Percentiles rank a stretch among this genome's conserved stretches.
These are phyloP conservation scores for Discostella stelligera DNA, from an alignment of 352 stramenopile species.

Conservation along the genomic window DNA sequence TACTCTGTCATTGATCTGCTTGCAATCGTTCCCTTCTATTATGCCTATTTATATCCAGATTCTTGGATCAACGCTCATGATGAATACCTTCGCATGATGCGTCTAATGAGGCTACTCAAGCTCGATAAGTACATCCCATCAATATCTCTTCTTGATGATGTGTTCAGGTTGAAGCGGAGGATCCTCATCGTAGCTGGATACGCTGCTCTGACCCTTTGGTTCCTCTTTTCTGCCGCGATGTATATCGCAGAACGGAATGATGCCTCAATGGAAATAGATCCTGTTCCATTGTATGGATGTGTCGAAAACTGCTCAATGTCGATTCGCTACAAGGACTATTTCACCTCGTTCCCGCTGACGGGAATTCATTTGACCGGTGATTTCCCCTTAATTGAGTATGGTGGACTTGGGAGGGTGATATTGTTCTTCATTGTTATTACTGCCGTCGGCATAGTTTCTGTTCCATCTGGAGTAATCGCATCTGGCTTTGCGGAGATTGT, in stretches of 20 bases:
- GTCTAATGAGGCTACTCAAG: constrained; percentile 81
- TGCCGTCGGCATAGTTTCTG: constrained; percentile 75
- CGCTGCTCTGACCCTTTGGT: constrained; percentile 75
- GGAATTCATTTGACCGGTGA: constrained; percentile 66
- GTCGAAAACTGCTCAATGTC: constrained; percentile 64
- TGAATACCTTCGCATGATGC: constrained; percentile 80
- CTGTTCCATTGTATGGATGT: constrained; percentile 69
- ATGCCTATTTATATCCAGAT: constrained; percentile 55
- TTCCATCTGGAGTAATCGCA: constrained; percentile 74
- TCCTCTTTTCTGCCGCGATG: constrained; percentile 78
- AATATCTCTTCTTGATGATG: constrained; percentile 83
- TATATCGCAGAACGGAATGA: constrained; percentile 81
- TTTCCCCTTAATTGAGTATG: constrained; percentile 59
- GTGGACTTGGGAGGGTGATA: constrained; percentile 56
- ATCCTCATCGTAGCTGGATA: constrained; percentile 67
- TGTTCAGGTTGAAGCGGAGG: constrained; percentile 77
- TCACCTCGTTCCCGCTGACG: constrained; percentile 67
- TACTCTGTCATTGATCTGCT: constrained; percentile 84
- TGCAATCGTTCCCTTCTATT: constrained; percentile 82
- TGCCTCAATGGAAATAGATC: constrained; percentile 60
- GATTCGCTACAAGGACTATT: constrained; percentile 68
- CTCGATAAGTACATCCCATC: constrained; percentile 84
- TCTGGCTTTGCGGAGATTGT: constrained; percentile 78
- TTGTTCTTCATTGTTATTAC: constrained; percentile 78
- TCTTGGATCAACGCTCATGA: constrained; percentile 73